These are phyloP conservation scores for Pyrenophora graminea DNA, from an alignment of 2,329 filamentous ascomycete genomes.

Conservation along the genomic window DNA sequence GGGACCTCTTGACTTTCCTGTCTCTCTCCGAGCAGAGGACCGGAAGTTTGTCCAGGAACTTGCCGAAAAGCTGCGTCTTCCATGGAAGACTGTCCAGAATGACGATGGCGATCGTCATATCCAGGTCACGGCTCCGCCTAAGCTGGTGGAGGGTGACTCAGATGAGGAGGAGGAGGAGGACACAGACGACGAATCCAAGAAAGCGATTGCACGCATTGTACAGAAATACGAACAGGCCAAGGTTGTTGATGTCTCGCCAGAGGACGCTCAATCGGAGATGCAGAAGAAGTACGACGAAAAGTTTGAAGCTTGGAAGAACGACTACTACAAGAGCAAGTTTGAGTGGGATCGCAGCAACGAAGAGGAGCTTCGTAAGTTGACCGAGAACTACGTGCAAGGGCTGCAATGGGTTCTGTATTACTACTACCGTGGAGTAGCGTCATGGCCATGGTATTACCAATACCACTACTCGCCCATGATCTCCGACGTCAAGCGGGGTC, in stretches of 20 bases:
- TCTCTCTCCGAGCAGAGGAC: conserved; percentile 76
- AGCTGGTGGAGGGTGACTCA: conserved; percentile 57
- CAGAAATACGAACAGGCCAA: conserved; percentile 90
- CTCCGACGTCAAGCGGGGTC: conserved; percentile 86
- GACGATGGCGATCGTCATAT: conserved; percentile 69
- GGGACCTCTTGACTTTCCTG: conserved; percentile 71
- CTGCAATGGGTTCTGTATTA: conserved; percentile 98
- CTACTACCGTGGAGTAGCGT: conserved; percentile 95
- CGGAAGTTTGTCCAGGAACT: conserved; percentile 92
- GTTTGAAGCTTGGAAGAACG: conserved; percentile 90
- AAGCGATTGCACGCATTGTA: conserved; percentile 82
- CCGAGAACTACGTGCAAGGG: conserved; percentile 96
- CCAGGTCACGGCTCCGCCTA: conserved; percentile 63
- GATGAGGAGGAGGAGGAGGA: conserved; percentile 66
- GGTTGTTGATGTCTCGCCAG: conserved; percentile 76
- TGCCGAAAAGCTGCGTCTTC: conserved; percentile 68
- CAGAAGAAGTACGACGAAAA: conserved; percentile 87
- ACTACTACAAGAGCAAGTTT: conserved; percentile 90
- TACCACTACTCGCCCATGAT: conserved; percentile 99
- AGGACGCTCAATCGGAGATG: conserved; percentile 78
- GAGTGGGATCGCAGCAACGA: conserved; percentile 83
- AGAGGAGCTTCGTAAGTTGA: conserved; percentile 76
- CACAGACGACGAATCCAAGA: conserved; percentile 78
- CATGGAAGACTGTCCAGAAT: conserved; percentile 67
- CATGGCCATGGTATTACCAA: conserved; percentile 97